Evolutionary conservation across 495 filamentous ascomycete genomes (phyloP).

Genomic region (Talaromyces ruber): DNA sequence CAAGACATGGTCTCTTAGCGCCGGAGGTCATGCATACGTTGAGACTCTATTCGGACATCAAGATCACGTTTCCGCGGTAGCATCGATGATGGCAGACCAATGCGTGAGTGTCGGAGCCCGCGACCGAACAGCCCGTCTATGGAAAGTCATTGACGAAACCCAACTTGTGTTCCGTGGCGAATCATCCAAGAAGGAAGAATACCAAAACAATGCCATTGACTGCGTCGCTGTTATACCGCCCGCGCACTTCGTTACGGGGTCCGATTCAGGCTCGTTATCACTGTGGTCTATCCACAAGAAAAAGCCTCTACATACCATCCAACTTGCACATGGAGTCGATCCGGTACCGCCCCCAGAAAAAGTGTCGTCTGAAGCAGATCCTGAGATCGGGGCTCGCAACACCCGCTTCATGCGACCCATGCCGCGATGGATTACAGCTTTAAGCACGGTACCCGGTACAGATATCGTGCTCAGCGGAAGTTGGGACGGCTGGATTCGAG

Average conservation of each 20-base stretch:
- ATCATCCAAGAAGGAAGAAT: slow-evolving; percentile 39
- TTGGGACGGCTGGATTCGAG: slow-evolving; percentile 83
- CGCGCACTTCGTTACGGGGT: slow-evolving; percentile 83
- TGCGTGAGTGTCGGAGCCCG: slow-evolving; percentile 85
- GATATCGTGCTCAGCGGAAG: slow-evolving; percentile 83
- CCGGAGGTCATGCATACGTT: slow-evolving; percentile 61
- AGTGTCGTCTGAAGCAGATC: slow-evolving; percentile 58
- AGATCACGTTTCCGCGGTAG: slow-evolving; percentile 75
- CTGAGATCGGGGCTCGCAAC: slow-evolving; percentile 51
- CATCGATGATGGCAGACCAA: slow-evolving; percentile 73
- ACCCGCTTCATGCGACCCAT: slow-evolving; percentile 29
- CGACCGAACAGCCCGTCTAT: slow-evolving; percentile 87
- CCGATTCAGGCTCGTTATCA: slow-evolving; percentile 75
- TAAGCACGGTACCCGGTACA: slow-evolving; percentile 76
- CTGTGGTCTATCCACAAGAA: slow-evolving; percentile 94
- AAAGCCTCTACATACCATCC: slow-evolving; percentile 77
- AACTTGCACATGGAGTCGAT: slow-evolving; percentile 77
- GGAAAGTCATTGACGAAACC: slow-evolving; percentile 94
- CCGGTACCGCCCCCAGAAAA: slow-evolving; percentile 53
- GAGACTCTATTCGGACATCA: slow-evolving; percentile 96
- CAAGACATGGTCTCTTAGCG: slow-evolving; percentile 71
- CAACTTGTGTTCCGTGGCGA: slow-evolving; percentile 93
- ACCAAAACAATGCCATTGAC: slow-evolving; percentile 82
- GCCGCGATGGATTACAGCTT: slow-evolving; percentile 84
- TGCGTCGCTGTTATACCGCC: slow-evolving; percentile 83